Base-by-base conservation (phyloP, 129 eudicot species). In the Flaveria trinervia region DNA sequence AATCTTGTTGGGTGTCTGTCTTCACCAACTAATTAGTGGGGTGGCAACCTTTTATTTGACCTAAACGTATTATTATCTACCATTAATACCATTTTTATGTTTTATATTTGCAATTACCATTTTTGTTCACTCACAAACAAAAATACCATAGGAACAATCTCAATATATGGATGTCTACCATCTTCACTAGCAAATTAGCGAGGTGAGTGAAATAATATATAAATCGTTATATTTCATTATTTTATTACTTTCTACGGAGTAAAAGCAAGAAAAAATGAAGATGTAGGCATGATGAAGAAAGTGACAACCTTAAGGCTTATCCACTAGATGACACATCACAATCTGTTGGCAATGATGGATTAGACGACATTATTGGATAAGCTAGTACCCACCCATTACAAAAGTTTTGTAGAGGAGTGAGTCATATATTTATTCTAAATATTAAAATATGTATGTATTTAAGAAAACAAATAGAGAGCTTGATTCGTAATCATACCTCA, bases 1-100 rank as follows among this genome's bases (percentile, higher is more conserved):
- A 80, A 80, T 80, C 80, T 72, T 64, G 71, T 73, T 72, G 52
- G 73, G 46, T 74, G 84, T 73, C 71, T 57, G 84, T 80, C 75
- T 70, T 78, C 56, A 70, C 61, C 62, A 65, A 80, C 59, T 80
- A 65, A 72, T 55, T 80, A 73, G 79, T 80, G 83, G 79, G 68
- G 2, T 72, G 83, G n/a, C 78, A 25, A 15, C 59, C 45, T 5
- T 66, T 18, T 65, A 5, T 64, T 64, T 43, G 14, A 41, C 50
- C 45, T 65, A 51, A 65, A 76, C 25, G 22, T 64, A 65, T 5
- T 7, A 76, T 26, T 51, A 75, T 46, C 2, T 60, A 25, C 14
- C 39, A 16, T 18, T 50, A 73, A 18, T 65, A 6, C n/a, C 45
- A 73, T 36, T 56, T 55, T 18, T 23, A 6, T 20, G 17, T 23